Evolutionary conservation across 106 monocot species (phyloP).

Genomic region (Dendrobium chrysotoxum): DNA sequence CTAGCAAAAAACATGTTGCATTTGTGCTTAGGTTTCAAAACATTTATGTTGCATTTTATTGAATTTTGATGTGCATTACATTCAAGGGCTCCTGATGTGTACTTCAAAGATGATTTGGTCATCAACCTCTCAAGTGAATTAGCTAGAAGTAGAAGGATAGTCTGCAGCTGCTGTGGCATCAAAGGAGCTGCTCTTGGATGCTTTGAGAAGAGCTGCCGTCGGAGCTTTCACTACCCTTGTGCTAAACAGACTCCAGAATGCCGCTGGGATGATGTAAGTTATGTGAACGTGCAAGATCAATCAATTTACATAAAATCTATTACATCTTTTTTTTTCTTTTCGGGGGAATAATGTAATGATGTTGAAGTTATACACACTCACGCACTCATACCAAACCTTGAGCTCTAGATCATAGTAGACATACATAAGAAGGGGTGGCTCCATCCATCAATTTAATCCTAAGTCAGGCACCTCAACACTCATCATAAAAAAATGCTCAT

Average conservation of each 20-base stretch:
- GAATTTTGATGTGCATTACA: neutral
- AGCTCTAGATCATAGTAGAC: too few relatives aligned
- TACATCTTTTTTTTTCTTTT: too few relatives aligned
- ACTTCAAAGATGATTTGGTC: constrained; percentile 68
- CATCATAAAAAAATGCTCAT: neutral
- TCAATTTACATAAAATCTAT: neutral
- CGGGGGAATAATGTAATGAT: too few relatives aligned
- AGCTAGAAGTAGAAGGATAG: constrained; percentile 83
- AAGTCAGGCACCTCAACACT: neutral
- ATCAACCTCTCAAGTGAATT: constrained; percentile 71
- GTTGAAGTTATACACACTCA: too few relatives aligned
- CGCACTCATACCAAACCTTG: too few relatives aligned
- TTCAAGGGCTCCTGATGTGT: constrained; percentile 94
- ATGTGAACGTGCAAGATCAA: neutral
- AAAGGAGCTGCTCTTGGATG: constrained; percentile 97
- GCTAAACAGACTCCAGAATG: constrained; percentile 81
- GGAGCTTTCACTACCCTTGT: constrained; percentile 92
- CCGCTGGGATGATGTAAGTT: constrained; percentile 76
- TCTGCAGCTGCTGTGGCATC: constrained; percentile 75
- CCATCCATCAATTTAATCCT: too few relatives aligned
- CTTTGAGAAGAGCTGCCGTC: constrained; percentile 78
- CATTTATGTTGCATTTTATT: neutral
- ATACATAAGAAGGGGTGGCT: too few relatives aligned
- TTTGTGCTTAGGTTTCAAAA: neutral
- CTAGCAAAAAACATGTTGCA: neutral